These are phyloP conservation scores for Malania oleifera DNA, from an alignment of 164 flowering plant species.

Conservation along the genomic window DNA sequence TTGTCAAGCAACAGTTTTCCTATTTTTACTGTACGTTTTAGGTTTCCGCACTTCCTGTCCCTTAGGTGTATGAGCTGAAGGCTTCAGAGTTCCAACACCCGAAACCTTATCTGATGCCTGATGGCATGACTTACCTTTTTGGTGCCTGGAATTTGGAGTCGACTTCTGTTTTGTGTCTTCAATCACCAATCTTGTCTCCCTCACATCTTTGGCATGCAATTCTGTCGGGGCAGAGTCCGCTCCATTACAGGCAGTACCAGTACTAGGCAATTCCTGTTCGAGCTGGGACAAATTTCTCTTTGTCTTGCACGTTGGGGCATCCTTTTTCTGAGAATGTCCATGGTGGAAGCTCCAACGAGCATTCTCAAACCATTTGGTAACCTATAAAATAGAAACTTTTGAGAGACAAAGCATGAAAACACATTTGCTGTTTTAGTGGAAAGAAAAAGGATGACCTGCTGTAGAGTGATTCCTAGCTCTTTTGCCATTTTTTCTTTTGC, in stretches of 20 bases:
- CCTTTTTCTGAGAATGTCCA: slow-evolving; percentile 14
- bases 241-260: slow-evolving; percentile 13
- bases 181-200: slow-evolving; percentile 3
- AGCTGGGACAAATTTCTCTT: not conserved
- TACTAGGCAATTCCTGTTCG: slow-evolving; percentile 3
- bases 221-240: not conserved
- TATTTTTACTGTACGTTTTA: slow-evolving; percentile 5
- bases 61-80: not conserved
- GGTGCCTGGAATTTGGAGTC: not conserved
- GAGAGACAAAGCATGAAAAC: not conserved
- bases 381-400: slow-evolving; percentile 31
- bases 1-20: slow-evolving; percentile 15
- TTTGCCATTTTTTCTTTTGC: slow-evolving; percentile 52
- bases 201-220: not conserved
- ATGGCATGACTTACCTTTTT: too few relatives aligned
- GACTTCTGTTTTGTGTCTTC: not conserved
- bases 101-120: too few relatives aligned
- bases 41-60: slow-evolving; percentile 3
- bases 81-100: not conserved
- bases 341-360: slow-evolving; percentile 63
- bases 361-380: slow-evolving; percentile 83
- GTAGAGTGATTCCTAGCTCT: slow-evolving; percentile 52
- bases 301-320: not conserved
- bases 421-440: not conserved
- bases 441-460: slow-evolving; percentile 40